These are phyloP conservation scores for Wickerhamomyces canadensis DNA, from an alignment of 805 yeast genomes.

Conservation along the genomic window DNA sequence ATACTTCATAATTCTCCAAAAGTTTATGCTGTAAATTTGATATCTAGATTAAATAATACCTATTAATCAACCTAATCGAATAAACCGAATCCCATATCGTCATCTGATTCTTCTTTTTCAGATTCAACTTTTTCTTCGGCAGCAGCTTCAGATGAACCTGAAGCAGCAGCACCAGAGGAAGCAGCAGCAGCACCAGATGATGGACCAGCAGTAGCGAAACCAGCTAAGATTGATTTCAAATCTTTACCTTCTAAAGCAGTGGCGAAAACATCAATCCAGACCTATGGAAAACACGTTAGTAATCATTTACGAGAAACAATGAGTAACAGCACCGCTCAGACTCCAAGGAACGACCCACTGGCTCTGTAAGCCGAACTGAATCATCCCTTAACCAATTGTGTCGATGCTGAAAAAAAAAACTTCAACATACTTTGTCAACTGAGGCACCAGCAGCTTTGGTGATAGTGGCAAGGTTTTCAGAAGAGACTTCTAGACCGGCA, in stretches of 20 bases:
- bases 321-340: not conserved
- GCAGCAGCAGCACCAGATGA: conserved; percentile 46
- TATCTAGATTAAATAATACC: not conserved
- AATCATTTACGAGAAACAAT: not conserved
- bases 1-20: no score
- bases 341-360: not conserved
- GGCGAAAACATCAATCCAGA: conserved; percentile 81
- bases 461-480: conserved; percentile 72
- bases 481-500: conserved; percentile 88
- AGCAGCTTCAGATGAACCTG: conserved; percentile 49
- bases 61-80: conserved; percentile 52
- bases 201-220: conserved; percentile 46
- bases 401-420: no score
- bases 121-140: conserved; percentile 56
- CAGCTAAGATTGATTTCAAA: conserved; percentile 61
- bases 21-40: not conserved
- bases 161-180: conserved; percentile 41
- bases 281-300: conserved; percentile 26
- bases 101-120: conserved; percentile 65
- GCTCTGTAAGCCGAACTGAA: no score
- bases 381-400: no score
- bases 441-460: conserved; percentile 74
- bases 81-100: conserved; percentile 89
- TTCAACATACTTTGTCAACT: conserved; percentile 45
- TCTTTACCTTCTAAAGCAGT: conserved; percentile 79